Evolutionary conservation across 257 asterid species (phyloP).

Genomic region (Agastache rugosa): DNA sequence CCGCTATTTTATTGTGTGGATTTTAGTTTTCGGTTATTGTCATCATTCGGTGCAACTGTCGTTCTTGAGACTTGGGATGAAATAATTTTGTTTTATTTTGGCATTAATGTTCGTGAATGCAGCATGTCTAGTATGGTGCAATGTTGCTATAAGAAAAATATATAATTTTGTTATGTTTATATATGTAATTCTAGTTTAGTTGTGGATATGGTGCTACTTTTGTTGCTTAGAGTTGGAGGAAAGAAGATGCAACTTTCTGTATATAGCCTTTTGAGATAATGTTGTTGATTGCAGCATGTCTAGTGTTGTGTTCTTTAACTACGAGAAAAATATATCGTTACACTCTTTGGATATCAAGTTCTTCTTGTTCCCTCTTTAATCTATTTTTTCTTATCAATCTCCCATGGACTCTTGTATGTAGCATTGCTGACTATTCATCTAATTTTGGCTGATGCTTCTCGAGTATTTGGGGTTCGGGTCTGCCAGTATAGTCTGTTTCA

Average conservation of each 20-base stretch:
- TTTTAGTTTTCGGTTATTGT: slow-evolving; percentile 2
- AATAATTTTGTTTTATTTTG: not conserved
- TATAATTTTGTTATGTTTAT: not conserved
- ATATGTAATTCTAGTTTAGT: not conserved
- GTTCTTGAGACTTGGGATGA: not conserved
- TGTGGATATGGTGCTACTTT: not conserved
- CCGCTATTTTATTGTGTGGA: not conserved
- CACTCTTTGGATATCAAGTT: not conserved
- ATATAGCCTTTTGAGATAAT: not conserved
- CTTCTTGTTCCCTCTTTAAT: not conserved
- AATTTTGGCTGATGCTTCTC: not conserved
- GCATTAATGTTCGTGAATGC: not conserved
- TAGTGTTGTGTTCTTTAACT: not conserved
- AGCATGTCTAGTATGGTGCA: not conserved
- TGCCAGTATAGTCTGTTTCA: not conserved
- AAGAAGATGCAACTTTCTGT: not conserved
- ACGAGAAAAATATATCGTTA: not conserved
- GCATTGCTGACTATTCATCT: slow-evolving; percentile 11
- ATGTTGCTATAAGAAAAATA: not conserved
- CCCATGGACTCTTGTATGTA: slow-evolving; percentile 8
- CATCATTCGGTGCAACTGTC: not conserved
- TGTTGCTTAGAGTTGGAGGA: slow-evolving; percentile 4
- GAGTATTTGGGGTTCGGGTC: not conserved
- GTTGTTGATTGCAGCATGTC: slow-evolving; percentile 14
- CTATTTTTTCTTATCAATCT: not conserved